Percentiles rank a stretch among this genome's conserved stretches.
Evolutionary conservation across 305 asterid species (phyloP).

Genomic region (Striga hermonthica): DNA sequence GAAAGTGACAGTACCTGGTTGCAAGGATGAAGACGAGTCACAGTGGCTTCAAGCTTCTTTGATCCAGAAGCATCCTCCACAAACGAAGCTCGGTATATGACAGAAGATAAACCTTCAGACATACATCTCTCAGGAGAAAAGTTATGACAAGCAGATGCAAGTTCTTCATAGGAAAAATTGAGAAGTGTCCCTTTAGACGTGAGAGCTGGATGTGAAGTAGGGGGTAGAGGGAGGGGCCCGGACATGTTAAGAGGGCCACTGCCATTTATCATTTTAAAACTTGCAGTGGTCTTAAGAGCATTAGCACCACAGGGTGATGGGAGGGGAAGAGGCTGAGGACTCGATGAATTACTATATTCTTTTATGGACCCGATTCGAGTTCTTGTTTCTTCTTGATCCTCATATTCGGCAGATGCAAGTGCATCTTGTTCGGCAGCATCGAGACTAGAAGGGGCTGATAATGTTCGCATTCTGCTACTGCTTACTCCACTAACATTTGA

Average conservation of each 20-base stretch:
- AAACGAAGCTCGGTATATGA: slow-evolving; percentile 87
- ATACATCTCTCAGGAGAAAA: slow-evolving; percentile 88
- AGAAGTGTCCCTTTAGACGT: slow-evolving; percentile 51
- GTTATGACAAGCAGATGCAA: slow-evolving; percentile 91
- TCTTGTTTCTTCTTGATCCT: slow-evolving; percentile 73
- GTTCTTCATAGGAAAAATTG: slow-evolving; percentile 72
- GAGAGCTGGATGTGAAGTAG: slow-evolving; percentile 51
- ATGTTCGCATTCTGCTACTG: slow-evolving; percentile 55
- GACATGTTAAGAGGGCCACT: slow-evolving; percentile 75
- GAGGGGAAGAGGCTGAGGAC: slow-evolving; percentile 96
- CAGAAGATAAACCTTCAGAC: slow-evolving; percentile 95
- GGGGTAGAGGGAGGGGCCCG: slow-evolving; percentile 94
- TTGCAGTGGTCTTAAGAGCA: slow-evolving; percentile 56
- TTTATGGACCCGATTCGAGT: slow-evolving; percentile 60
- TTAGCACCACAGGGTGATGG: slow-evolving; percentile 63
- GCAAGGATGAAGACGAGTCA: slow-evolving; percentile 81
- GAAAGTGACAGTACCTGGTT: slow-evolving; percentile 63
- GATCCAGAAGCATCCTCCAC: slow-evolving; percentile 57
- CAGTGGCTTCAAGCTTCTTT: slow-evolving; percentile 83
- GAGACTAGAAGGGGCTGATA: slow-evolving; percentile 91
- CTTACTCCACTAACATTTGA: slow-evolving; percentile 40
- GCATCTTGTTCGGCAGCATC: slow-evolving; percentile 67
- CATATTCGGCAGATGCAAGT: slow-evolving; percentile 52
- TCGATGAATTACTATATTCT: slow-evolving; percentile 55
- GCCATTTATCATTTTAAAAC: slow-evolving; percentile 62